Base-by-base conservation (phyloP, 176 grass and related monocot species). In the Triticum timopheevii region DNA sequence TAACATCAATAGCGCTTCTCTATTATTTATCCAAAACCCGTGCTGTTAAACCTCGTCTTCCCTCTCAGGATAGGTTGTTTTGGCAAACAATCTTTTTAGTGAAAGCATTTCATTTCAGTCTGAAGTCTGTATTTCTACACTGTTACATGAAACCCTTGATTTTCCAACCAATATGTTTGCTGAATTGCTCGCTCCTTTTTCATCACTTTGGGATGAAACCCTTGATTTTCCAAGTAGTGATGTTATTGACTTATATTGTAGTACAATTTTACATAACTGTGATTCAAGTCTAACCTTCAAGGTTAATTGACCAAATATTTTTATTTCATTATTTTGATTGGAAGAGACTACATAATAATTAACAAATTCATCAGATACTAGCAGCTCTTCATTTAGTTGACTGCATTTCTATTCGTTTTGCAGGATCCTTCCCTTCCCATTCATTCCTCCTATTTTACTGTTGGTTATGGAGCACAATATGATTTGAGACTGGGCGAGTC, bases 381-480 rank as follows among this genome's bases (percentile, higher is more conserved):
- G n/a, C 69, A 73, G 16, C 5, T 68, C 17, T 65, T 83, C 39
- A 75, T 81, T 69, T 82, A 36, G 62, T 87, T 56, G 22, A 77
- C 78, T 61, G 8, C 80, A 27, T 17, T 67, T 80, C 38, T 73
- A 61, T 86, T 75, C 15, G 52, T 84, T 73, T 90, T 80, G 63
- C 52, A 92, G 97, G 88, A 93, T 85, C 97, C 97, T 83, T 92
- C 93, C 66, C 80, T 85, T 92, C 81, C 88, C 82, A 96, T 99
- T 80, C 87, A 69, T 42, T 83, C 82, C 17, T 80, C 90, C 38
- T 12, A 82, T 93, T 99, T 99, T 83, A 96, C 94, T 84, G 84
- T 99, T 50, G 97, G 97, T 83, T 83, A 91, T 88, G 93, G 94
- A 59, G 73, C 85, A 65, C 90, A 91, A 79, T 90, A 93, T 89